A percentile compares a stretch with the other conserved stretches of the same genome.
These are phyloP conservation scores for Coemansia sp. DNA, from an alignment of 192 early-diverging fungal genomes.

Conservation along the genomic window DNA sequence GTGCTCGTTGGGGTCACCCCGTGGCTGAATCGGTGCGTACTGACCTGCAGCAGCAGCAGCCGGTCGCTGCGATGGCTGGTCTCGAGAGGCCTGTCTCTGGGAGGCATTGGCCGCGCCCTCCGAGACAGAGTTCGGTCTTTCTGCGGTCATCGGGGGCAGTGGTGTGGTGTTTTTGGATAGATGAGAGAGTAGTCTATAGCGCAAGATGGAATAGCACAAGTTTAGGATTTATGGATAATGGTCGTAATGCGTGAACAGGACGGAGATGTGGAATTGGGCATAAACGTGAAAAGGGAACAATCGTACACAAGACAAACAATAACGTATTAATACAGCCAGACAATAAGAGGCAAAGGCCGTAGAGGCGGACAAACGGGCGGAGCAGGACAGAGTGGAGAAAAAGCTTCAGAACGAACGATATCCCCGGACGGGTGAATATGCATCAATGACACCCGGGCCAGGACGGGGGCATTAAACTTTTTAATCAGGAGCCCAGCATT, in stretches of 20 bases:
- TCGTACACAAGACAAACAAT: slow-evolving; percentile 4
- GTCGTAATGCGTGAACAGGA: background rate
- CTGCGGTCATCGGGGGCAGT: background rate
- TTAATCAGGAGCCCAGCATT: slow-evolving; percentile 12
- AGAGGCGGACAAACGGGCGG: background rate
- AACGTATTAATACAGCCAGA: slow-evolving; percentile 2
- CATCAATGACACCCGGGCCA: background rate
- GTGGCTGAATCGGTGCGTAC: slow-evolving; percentile 45
- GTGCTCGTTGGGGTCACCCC: slow-evolving; percentile 47
- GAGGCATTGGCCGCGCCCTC: background rate
- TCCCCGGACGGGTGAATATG: background rate
- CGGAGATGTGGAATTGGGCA: slow-evolving; percentile 1
- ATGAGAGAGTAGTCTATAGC: background rate
- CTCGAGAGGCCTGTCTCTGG: background rate
- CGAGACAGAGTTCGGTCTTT: background rate
- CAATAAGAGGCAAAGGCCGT: background rate
- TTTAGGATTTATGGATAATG: background rate
- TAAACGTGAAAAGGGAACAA: background rate
- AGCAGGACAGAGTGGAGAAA: background rate
- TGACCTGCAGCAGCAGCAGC: background rate
- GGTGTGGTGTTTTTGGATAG: background rate
- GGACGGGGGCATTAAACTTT: slow-evolving; percentile 15
- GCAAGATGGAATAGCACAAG: background rate
- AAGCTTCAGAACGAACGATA: background rate
- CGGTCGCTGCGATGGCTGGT: slow-evolving; percentile 1